These are phyloP conservation scores for Moesziomyces globuligerus DNA, from an alignment of 1,284 basidiomycete genomes.

Conservation along the genomic window DNA sequence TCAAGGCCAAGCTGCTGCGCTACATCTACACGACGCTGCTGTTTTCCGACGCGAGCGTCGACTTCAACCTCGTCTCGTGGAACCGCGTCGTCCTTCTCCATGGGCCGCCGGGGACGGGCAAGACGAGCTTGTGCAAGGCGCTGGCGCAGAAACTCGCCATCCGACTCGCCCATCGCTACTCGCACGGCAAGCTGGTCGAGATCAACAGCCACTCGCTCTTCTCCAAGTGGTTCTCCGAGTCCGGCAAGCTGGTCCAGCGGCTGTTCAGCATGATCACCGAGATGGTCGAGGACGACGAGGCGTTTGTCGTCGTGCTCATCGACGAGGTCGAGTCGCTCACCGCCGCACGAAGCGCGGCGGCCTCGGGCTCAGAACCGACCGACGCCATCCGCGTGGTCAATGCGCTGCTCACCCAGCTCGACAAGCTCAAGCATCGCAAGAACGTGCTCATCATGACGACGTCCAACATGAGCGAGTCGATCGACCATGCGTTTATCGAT, in stretches of 20 bases:
- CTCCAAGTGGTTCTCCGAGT: conserved; percentile 82
- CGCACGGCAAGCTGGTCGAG: conserved; percentile 86
- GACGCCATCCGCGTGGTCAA: conserved; percentile 98
- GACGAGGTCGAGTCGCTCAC: conserved; percentile 96
- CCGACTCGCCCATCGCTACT: conserved; percentile 85
- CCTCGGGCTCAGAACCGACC: conserved; percentile 91
- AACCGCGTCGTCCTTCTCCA: conserved; percentile 93
- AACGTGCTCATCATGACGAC: conserved; percentile 97
- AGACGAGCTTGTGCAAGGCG: conserved; percentile 92
- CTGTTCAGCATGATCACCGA: conserved; percentile 89
- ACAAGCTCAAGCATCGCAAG: conserved; percentile 89
- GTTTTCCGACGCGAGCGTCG: conserved; percentile 86
- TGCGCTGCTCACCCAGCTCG: conserved; percentile 93
- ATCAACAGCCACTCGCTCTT: conserved; percentile 75
- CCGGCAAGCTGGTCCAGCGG: conserved; percentile 95
- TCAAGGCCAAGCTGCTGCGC: conserved; percentile 87
- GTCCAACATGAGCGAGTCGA: conserved; percentile 91
- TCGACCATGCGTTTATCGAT: conserved; percentile 95
- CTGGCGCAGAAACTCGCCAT: conserved; percentile 95
- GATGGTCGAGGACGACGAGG: conserved; percentile 84
- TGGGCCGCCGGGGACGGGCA: conserved; percentile 97
- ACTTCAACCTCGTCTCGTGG: conserved; percentile 93
- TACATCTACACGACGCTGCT: conserved; percentile 93
- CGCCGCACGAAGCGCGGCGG: conserved; percentile 89
- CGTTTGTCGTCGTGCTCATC: conserved; percentile 93